Conservation (phyloP, 2,329 filamentous ascomycete species). For the Didymella pinodella region DNA sequence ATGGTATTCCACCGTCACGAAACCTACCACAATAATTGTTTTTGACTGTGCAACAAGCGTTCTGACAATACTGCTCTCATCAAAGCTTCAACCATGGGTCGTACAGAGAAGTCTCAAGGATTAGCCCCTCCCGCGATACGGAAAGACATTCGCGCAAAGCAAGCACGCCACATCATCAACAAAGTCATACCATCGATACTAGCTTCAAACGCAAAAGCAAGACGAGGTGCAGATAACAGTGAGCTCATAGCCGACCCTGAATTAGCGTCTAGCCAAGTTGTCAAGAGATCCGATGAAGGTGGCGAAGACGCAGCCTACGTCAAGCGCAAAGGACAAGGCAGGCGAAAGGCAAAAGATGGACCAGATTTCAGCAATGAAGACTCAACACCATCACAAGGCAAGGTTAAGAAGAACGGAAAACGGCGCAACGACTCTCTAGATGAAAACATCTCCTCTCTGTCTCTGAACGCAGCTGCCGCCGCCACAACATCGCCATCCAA, state of each 20-base stretch:
- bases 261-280: conserved; percentile 12
- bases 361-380: neutral
- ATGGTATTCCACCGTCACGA: conserved; percentile 4
- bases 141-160: conserved; percentile 58
- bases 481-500: conserved; percentile 2
- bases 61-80: too few relatives aligned
- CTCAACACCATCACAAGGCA: neutral
- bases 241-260: conserved; percentile 58
- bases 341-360: conserved; percentile 36
- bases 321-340: conserved; percentile 47
- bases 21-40: neutral
- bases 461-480: conserved; percentile 9
- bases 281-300: neutral
- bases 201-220: conserved; percentile 62
- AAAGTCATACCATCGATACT: conserved; percentile 66
- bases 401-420: conserved; percentile 22
- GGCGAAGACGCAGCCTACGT: conserved; percentile 32
- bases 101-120: conserved; percentile 47
- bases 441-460: conserved; percentile 23
- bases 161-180: conserved; percentile 66
- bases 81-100: conserved; percentile 40
- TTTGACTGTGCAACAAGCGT: neutral
- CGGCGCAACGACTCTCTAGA: conserved; percentile 23
- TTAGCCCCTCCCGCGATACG: conserved; percentile 49
- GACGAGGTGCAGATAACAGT: conserved; percentile 61